A percentile compares a stretch with the other conserved stretches of the same genome.
Conservation (phyloP, 2,329 filamentous ascomycete species). For the Aschersonia sp. region DNA sequence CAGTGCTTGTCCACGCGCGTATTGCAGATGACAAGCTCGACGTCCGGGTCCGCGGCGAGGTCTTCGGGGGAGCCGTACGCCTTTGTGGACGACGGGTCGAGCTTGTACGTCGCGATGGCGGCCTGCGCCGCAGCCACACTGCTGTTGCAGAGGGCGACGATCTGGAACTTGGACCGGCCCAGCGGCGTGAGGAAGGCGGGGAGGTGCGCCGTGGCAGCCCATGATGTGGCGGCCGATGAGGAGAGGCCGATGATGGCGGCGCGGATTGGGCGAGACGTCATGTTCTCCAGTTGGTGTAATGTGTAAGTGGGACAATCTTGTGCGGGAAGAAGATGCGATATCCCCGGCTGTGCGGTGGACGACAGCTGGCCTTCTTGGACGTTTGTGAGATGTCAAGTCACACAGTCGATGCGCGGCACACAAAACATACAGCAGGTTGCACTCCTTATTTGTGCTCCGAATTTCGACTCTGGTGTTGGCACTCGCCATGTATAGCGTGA, state of each 20-base stretch:
- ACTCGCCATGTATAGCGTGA: too few relatives aligned
- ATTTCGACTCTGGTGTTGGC: too few relatives aligned
- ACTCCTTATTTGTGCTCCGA: too few relatives aligned
- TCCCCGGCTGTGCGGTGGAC: too few relatives aligned
- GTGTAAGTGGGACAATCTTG: background rate
- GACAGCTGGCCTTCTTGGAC: too few relatives aligned
- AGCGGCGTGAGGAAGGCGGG: slow-evolving; percentile 38
- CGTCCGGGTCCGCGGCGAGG: slow-evolving; percentile 30
- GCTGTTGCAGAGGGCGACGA: slow-evolving; percentile 38
- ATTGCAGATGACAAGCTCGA: slow-evolving; percentile 40
- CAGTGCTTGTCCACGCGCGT: slow-evolving; percentile 40
- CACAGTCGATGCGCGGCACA: too few relatives aligned
- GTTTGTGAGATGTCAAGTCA: too few relatives aligned
- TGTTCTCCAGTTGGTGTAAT: background rate
- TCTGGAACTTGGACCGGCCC: slow-evolving; percentile 26
- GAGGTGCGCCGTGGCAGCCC: slow-evolving; percentile 41
- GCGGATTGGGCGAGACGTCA: slow-evolving; percentile 32
- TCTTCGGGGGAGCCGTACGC: slow-evolving; percentile 34
- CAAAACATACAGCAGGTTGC: too few relatives aligned
- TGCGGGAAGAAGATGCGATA: background rate
- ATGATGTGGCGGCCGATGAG: slow-evolving; percentile 31
- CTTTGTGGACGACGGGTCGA: slow-evolving; percentile 23
- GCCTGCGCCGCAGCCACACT: slow-evolving; percentile 25
- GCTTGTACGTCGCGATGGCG: slow-evolving; percentile 26
- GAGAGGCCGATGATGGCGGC: slow-evolving; percentile 45